A percentile compares a stretch with the other conserved stretches of the same genome.
Conservation (phyloP, 2,329 filamentous ascomycete genomes). For the Albifimbria verrucaria region DNA sequence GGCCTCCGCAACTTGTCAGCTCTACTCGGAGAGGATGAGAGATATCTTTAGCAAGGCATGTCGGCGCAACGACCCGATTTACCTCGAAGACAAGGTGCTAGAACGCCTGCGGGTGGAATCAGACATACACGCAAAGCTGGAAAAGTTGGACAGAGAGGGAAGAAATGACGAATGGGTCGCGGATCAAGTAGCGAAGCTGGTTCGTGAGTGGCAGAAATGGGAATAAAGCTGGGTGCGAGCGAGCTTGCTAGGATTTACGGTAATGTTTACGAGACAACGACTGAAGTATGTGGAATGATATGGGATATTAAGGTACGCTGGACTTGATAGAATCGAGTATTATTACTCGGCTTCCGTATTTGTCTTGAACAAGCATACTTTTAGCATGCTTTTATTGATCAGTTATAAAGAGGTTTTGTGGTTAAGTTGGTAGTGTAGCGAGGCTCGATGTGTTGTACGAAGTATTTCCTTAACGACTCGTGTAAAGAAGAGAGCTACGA, state of each 20-base stretch:
- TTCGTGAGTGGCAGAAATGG: constrained; percentile 57
- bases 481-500: too few relatives aligned
- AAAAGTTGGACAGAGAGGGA: constrained; percentile 35
- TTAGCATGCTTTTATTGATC: too few relatives aligned
- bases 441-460: too few relatives aligned
- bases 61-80: constrained; percentile 61
- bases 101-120: constrained; percentile 60
- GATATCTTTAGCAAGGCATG: constrained; percentile 67
- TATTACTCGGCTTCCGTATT: background rate
- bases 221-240: constrained; percentile 35
- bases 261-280: constrained; percentile 1
- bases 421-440: too few relatives aligned
- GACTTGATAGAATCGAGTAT: background rate
- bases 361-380: too few relatives aligned
- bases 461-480: too few relatives aligned
- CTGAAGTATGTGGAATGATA: background rate
- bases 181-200: constrained; percentile 43
- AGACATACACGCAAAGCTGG: constrained; percentile 53
- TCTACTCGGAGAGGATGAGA: constrained; percentile 80
- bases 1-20: constrained; percentile 62
- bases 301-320: background rate
- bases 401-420: too few relatives aligned
- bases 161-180: constrained; percentile 35
- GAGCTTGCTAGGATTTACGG: background rate
- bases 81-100: constrained; percentile 54